Evolutionary conservation across 257 asterid genomes (phyloP), one percentile per base, ranked within the genome.

Genomic region (Penstemon davidsonii): DNA sequence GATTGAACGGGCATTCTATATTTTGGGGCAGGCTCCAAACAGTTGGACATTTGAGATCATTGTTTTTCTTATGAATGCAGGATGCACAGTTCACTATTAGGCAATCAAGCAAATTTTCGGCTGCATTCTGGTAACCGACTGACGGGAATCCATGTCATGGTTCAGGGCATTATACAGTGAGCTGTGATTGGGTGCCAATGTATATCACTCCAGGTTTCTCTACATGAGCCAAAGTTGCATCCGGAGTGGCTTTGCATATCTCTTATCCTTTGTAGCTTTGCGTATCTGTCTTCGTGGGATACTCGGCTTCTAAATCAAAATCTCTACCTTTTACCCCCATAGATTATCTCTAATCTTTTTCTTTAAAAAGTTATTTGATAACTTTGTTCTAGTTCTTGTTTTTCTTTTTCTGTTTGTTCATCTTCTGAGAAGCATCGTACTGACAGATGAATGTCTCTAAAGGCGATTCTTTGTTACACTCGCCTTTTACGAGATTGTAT

Each of bases 91-190:
- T 87, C 80, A 84, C 79, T 10, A 83, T 90, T 4, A 91, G 96
- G 8, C 77, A 78, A 69, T 25, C 81, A 3, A 86, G 96, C 85
- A 87, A 84, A 63, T 87, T 90, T 64, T 86, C 91, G 0, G 91
- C 88, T 39, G 95, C 95, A 0, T 77, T 85, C 60, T 90, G 95
- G 96, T 85, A 84, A 63, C 95, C 93, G 0, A 63, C 43, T 49
- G 90, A 85, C 55, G 95, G 93, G 47, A 80, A 80, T 36, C 84
- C 95, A 12, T 90, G 96, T 95, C 95, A 86, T 3, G 91, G 93
- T 54, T 84, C 91, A 9, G 90, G 67, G 12, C 96, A 90, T 74
- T 90, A 86, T 62, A 76, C 95, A 0, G 73, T 86, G 51, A 75
- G 91, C 80, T 90, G 94, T 60, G 91, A 87, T 38, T 90, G 97